Evolutionary conservation across 345 rosid genomes (phyloP), one percentile per base, ranked within the genome.

Genomic region (Turritis glabra): DNA sequence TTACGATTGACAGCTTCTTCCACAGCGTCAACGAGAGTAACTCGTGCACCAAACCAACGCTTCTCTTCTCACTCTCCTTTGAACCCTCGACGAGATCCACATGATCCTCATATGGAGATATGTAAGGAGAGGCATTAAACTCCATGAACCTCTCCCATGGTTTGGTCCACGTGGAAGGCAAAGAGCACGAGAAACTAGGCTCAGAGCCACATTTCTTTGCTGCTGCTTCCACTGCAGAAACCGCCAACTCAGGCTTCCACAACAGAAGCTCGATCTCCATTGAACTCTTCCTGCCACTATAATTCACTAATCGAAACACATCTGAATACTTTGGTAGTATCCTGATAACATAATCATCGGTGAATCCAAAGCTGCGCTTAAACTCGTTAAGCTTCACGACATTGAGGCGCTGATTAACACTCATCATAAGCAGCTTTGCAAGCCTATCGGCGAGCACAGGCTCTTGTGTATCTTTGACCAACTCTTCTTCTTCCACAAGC

Each of bases 251-350:
- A 18, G 88, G 84, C 21, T 84, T 79, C 97, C 96, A 92, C 1
- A 85, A 84, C 67, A 92, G 33, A 51, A 92, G 91, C 80, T 91
- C 97, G 30, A 94, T 90, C 83, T 92, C 96, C 98, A 88, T 86
- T 9, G 98, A 91, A 77, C 89, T 91, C 83, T 81, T 94, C 77
- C 95, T 94, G 41, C 96, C 94, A 67, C 84, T 65, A 38, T 85
- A 81, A 74, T 87, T 91, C 59, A 92, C 79, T 29, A 91, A 77
- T 21, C 85, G 79, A 77, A 94, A 91, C 54, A 67, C 72, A 61
- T 91, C 89, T 0, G 88, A 77, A 54, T 91, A 81, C 70, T 85
- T 86, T 0, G 98, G 87, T 44, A 91, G 5, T 65, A 94, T 84
- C 79, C 93, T 87, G n/a, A 90, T 68, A 30, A 94, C 58, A 69